Conservation (phyloP, 2,329 filamentous ascomycete species). For the Fusarium oligoseptatum region DNA sequence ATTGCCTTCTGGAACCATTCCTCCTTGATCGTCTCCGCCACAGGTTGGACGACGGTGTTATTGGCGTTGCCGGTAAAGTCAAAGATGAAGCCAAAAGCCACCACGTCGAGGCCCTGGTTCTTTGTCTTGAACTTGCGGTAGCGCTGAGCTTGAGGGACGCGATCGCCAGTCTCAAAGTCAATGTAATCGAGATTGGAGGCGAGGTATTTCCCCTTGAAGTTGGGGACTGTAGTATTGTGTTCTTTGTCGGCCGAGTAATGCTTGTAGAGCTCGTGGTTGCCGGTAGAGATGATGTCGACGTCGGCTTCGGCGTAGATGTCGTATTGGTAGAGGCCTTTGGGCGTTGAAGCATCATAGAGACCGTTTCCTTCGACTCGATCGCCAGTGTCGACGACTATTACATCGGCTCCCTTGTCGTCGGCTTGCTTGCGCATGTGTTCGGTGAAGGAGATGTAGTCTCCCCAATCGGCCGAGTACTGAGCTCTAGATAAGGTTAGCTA, state of each 20-base stretch:
- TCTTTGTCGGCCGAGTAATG: constrained; percentile 82
- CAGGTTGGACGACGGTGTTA: constrained; percentile 86
- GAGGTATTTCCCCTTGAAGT: constrained; percentile 84
- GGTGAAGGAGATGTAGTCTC: constrained; percentile 95
- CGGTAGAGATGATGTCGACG: constrained; percentile 87
- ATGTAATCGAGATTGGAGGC: constrained; percentile 94
- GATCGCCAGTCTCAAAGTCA: constrained; percentile 77
- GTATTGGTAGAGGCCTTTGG: constrained; percentile 90
- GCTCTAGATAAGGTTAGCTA: constrained; percentile 64
- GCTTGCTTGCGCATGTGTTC: constrained; percentile 83
- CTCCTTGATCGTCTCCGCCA: constrained; percentile 84
- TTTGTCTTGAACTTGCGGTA: constrained; percentile 93
- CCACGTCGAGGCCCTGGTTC: constrained; percentile 84
- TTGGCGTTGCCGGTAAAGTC: constrained; percentile 92
- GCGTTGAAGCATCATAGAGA: constrained; percentile 88
- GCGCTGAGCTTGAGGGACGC: constrained; percentile 81
- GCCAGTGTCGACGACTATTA: constrained; percentile 95
- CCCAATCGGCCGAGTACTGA: constrained; percentile 97
- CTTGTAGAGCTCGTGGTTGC: constrained; percentile 96
- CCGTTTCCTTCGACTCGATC: constrained; percentile 96
- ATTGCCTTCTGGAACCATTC: constrained; percentile 91
- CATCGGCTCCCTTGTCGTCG: constrained; percentile 82
- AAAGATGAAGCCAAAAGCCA: constrained; percentile 95
- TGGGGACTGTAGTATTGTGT: constrained; percentile 82
- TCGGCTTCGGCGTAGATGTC: constrained; percentile 87